phyloP scores from a whole-genome alignment of 148 eudicot genomes.

The Agrostemma githago region DNA sequence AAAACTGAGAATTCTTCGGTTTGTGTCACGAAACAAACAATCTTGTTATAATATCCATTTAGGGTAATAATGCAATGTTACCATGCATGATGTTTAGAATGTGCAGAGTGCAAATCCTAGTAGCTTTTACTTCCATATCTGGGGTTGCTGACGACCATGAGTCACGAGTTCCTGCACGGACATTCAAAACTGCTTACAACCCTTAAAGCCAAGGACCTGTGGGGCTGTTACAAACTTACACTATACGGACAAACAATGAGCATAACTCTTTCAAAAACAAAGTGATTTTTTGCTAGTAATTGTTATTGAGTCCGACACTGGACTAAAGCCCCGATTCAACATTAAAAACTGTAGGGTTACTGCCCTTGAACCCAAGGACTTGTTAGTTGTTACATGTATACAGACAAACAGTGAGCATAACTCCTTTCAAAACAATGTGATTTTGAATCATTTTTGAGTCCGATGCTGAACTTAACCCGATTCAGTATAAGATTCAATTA shows the following conservation, averaged over 20 bases:
- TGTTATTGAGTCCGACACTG: not conserved
- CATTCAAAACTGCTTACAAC: not conserved
- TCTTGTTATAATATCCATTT: constrained; percentile 7
- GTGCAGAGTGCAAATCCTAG: not conserved
- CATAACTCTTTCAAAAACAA: not conserved
- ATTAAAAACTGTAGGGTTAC: no score
- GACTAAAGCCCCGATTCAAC: not conserved
- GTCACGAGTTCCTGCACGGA: constrained; percentile 59
- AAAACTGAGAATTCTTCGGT: constrained; percentile 26
- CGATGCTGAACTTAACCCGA: not conserved
- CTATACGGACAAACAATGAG: no score
- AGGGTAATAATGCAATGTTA: constrained; percentile 8
- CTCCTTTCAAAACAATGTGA: constrained; percentile 2
- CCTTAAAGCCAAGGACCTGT: no score
- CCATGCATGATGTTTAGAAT: not conserved
- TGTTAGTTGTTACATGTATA: no score
- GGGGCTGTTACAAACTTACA: no score
- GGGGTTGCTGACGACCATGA: constrained; percentile 36
- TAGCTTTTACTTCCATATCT: constrained; percentile 25
- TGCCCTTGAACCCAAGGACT: no score
- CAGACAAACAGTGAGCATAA: no score
- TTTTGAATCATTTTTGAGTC: not conserved
- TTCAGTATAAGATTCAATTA: not conserved
- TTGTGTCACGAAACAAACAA: constrained; percentile 16
- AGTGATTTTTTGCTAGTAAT: not conserved